Evolutionary conservation across 2,329 filamentous ascomycete genomes (phyloP), one percentile per base, ranked within the genome.

Genomic region (Monosporascus sp.): DNA sequence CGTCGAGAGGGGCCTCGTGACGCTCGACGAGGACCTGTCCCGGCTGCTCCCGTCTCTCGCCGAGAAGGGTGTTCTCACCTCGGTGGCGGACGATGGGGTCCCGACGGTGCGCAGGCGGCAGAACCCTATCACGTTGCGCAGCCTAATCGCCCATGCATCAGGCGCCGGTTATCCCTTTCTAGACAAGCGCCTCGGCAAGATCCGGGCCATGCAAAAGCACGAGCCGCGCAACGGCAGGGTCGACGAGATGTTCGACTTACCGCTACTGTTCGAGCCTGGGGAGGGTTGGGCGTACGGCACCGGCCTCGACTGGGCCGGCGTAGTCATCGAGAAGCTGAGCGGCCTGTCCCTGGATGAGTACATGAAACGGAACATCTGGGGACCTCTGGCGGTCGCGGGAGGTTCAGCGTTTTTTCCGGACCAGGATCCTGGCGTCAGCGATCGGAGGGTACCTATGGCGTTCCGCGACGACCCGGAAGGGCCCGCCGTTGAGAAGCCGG

Each of bases 61-160:
- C 6, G 53, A 58, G 3, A 71, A 75, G 46, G 65, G 71, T 11
- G 68, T 82, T 45, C 56, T 82, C 2, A 69, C 64, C 4, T 75
- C 73, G 3, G 76, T 78, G 56, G 60, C 66, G 22, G 66, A 69
- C 1, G 68, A 68, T 35, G 68, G 70, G 40, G 61, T 65, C 7
- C 65, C 72, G 4, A 51, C 68, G 8, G 58, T 67, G 5, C 62
- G 62, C 9, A 54, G 61, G 8, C 65, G 68, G 16, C 49, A 45
- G 14, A 59, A 60, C 0, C 66, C 68, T 16, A 72, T 81, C 50
- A 78, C 75, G 4, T 63, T 79, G 5, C 65, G 70, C n/a, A 71
- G 74, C 40, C 67, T 81, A 2, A 67, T 81, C 5, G 74, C 73
- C 1, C 78, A 81, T 58, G 73, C 71, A 27, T 69, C 72, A 0